Evolutionary conservation across 169 alveolate genomes (phyloP).

Genomic region (Plasmodium vivax): DNA sequence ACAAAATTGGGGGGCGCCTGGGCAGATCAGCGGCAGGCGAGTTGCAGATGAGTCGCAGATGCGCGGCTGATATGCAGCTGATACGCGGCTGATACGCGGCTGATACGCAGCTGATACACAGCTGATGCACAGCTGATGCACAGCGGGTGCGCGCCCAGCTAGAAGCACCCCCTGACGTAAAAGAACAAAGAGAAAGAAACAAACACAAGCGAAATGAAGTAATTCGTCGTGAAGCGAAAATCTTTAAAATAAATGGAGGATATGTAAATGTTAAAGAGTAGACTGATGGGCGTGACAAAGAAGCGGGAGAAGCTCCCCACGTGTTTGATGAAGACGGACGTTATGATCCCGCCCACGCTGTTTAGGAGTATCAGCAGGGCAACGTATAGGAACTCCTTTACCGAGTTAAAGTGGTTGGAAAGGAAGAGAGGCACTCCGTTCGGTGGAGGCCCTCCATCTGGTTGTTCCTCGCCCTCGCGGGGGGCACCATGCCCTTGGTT

Average conservation of each 20-base stretch:
- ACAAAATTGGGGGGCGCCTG: background rate
- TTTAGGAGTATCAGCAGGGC: slow-evolving; percentile 3
- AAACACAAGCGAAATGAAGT: slow-evolving; percentile 48
- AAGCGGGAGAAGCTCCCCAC: slow-evolving; percentile 36
- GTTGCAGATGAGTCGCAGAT: too few species aligned
- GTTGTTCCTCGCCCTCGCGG: background rate
- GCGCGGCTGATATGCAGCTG: too few species aligned
- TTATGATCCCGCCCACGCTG: slow-evolving; percentile 47
- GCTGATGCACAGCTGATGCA: background rate
- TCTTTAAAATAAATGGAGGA: slow-evolving; percentile 58
- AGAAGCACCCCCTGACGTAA: background rate
- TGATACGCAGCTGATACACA: too few species aligned
- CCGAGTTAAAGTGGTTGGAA: slow-evolving; percentile 28
- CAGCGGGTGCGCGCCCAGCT: background rate
- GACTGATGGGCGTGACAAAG: slow-evolving; percentile 60
- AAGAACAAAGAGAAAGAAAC: slow-evolving; percentile 44
- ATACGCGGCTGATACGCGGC: too few species aligned
- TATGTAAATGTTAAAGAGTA: slow-evolving; percentile 42
- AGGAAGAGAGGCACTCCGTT: background rate
- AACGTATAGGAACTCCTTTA: slow-evolving; percentile 30
- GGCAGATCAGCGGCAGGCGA: too few species aligned
- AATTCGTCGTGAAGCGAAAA: slow-evolving; percentile 38
- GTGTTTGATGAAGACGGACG: slow-evolving; percentile 25
- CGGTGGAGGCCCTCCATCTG: background rate
- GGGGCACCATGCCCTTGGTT: too few species aligned